These are phyloP conservation scores for Curvularia eragrostidis DNA, from an alignment of 2,329 filamentous ascomycete genomes.

Conservation along the genomic window DNA sequence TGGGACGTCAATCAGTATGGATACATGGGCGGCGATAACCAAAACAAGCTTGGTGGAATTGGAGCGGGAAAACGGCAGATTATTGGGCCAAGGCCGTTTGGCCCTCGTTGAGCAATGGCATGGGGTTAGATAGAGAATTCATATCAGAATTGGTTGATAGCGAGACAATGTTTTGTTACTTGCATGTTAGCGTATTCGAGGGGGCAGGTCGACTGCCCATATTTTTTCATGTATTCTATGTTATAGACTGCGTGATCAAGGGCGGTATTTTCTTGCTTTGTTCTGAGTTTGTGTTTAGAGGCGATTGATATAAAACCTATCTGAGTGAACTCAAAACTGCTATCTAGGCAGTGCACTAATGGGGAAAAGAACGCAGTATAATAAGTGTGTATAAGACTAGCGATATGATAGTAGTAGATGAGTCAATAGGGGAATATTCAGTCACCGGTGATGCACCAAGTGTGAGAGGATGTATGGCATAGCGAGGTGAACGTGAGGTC, in stretches of 20 bases:
- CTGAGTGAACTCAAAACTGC: neutral
- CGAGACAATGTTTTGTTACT: neutral
- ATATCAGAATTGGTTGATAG: neutral
- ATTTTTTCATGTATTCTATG: neutral
- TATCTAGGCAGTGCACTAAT: neutral
- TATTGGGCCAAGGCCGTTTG: conserved; percentile 74
- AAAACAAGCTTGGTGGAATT: conserved; percentile 68
- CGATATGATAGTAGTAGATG: neutral
- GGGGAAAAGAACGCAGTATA: neutral
- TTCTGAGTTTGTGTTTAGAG: neutral
- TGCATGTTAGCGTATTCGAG: neutral
- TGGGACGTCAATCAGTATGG: conserved; percentile 83
- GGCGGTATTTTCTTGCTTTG: neutral
- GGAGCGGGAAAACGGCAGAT: conserved; percentile 74
- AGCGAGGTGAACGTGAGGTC: neutral
- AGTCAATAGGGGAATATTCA: neutral
- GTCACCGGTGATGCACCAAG: neutral
- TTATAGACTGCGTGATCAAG: neutral
- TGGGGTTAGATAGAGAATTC: neutral
- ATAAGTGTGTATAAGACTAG: neutral
- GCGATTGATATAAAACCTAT: neutral
- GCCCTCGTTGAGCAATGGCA: conserved; percentile 22
- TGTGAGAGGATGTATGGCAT: neutral
- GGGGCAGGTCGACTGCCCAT: neutral
- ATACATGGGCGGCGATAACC: conserved; percentile 75